These are phyloP conservation scores for Prunella vulgaris DNA, from an alignment of 257 asterid genomes.

Conservation along the genomic window DNA sequence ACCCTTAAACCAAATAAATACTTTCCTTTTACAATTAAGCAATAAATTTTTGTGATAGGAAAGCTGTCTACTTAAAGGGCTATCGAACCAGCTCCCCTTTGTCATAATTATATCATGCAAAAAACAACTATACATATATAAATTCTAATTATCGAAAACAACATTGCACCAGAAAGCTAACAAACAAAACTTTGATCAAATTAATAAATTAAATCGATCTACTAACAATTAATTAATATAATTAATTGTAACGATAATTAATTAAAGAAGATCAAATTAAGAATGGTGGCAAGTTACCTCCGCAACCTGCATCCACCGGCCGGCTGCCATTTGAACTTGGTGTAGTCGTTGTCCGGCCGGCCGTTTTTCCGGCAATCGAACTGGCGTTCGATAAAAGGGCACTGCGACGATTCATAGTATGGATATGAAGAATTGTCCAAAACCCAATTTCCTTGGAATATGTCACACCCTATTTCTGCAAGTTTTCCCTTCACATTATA, in stretches of 20 bases:
- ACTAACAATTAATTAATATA: not conserved
- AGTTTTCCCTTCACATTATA: conserved; percentile 6
- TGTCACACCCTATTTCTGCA: conserved; percentile 30
- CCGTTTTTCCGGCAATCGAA: conserved; percentile 44
- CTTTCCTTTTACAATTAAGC: no score
- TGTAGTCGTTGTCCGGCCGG: conserved; percentile 38
- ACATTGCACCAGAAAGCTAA: not conserved
- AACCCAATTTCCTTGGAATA: conserved; percentile 52
- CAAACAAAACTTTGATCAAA: not conserved
- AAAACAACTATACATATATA: not conserved
- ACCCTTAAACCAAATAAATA: no score
- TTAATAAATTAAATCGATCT: not conserved
- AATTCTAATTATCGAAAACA: not conserved
- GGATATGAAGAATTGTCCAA: conserved; percentile 39
- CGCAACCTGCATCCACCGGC: conserved; percentile 31
- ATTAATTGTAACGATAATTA: not conserved
- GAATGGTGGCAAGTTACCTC: conserved; percentile 14
- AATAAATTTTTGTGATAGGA: no score
- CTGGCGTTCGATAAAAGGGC: conserved; percentile 35
- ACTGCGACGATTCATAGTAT: conserved; percentile 28
- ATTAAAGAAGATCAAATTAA: not conserved
- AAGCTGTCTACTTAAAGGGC: no score
- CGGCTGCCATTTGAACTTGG: conserved; percentile 33
- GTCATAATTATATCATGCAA: not conserved
- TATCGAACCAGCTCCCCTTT: not conserved